These are phyloP conservation scores for Kentomonas sorsogonicus DNA, from an alignment of 208 protist species.

Conservation along the genomic window DNA sequence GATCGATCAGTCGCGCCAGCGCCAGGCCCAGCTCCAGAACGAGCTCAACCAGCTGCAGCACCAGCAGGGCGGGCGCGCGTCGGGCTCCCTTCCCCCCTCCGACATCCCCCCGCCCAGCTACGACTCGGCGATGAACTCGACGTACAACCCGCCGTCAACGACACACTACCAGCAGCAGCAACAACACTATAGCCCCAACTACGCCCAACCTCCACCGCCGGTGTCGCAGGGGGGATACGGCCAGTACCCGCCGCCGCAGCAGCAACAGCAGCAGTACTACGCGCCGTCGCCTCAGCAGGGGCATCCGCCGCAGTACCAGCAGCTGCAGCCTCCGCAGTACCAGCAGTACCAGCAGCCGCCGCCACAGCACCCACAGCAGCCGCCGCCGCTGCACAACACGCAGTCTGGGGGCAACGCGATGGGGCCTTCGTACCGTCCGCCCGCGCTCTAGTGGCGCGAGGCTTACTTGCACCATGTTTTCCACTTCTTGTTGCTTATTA, in stretches of 20 bases:
- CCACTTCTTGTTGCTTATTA: conserved; percentile 2
- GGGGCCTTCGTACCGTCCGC: conserved; percentile 11
- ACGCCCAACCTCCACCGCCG: too few relatives aligned
- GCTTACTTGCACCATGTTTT: conserved; percentile 4
- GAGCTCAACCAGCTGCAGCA: conserved; percentile 11
- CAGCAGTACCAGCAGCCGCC: conserved; percentile 7
- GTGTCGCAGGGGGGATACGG: too few relatives aligned
- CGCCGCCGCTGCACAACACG: conserved; percentile 6
- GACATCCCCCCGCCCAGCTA: conserved; percentile 16
- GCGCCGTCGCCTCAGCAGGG: conserved; percentile 16
- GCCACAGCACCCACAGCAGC: conserved; percentile 1
- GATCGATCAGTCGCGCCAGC: conserved; percentile 38
- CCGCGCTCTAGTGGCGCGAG: conserved; percentile 4
- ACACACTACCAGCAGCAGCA: conserved; percentile 8
- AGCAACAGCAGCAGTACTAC: conserved; percentile 31
- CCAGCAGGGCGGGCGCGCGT: conserved; percentile 14
- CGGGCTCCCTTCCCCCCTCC: conserved; percentile 12
- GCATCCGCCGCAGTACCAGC: conserved; percentile 1
- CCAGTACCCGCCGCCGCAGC: conserved; percentile 10
- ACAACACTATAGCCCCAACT: conserved; percentile 4
- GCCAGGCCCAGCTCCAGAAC: neutral
- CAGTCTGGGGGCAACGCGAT: conserved; percentile 28
- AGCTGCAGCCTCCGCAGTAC: neutral
- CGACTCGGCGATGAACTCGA: conserved; percentile 9
- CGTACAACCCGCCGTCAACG: neutral